phyloP scores from a whole-genome alignment of 2,329 filamentous ascomycete species.

The Grosmannia clavigera region DNA sequence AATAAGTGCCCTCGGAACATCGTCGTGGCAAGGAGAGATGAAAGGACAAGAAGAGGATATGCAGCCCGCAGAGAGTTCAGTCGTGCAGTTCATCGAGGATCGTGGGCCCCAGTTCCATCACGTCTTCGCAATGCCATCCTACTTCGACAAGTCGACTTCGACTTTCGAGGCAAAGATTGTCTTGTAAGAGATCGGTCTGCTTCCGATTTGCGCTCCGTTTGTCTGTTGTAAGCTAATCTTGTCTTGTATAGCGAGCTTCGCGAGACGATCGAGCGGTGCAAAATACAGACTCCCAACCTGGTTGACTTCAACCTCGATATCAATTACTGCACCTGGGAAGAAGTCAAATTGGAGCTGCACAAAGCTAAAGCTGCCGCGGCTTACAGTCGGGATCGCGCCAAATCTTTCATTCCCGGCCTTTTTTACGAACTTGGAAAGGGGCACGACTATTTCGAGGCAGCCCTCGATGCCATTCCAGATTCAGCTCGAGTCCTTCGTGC shows the following conservation, averaged over 20 bases:
- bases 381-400: neutral
- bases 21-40: neutral
- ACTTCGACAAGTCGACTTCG: slow-evolving; percentile 4
- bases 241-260: slow-evolving; percentile 1
- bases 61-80: neutral
- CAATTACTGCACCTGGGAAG: slow-evolving; percentile 8
- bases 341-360: slow-evolving; percentile 5
- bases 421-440: neutral
- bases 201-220: neutral
- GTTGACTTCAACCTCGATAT: slow-evolving; percentile 8
- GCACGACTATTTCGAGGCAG: slow-evolving; percentile 2
- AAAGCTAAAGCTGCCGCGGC: slow-evolving; percentile 4
- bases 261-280: slow-evolving; percentile 3
- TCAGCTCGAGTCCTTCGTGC: slow-evolving; percentile 6
- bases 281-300: neutral
- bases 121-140: slow-evolving; percentile 2
- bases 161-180: slow-evolving; percentile 6
- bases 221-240: neutral
- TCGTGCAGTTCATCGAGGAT: slow-evolving; percentile 6
- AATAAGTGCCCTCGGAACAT: neutral
- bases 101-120: slow-evolving; percentile 6
- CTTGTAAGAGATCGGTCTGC: neutral
- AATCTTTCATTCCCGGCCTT: neutral
- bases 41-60: neutral
- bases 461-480: slow-evolving; percentile 6